Percentiles rank a stretch among this genome's conserved stretches.
phyloP scores from a whole-genome alignment of 129 eudicot genomes.

The Saussurea involucrata region DNA sequence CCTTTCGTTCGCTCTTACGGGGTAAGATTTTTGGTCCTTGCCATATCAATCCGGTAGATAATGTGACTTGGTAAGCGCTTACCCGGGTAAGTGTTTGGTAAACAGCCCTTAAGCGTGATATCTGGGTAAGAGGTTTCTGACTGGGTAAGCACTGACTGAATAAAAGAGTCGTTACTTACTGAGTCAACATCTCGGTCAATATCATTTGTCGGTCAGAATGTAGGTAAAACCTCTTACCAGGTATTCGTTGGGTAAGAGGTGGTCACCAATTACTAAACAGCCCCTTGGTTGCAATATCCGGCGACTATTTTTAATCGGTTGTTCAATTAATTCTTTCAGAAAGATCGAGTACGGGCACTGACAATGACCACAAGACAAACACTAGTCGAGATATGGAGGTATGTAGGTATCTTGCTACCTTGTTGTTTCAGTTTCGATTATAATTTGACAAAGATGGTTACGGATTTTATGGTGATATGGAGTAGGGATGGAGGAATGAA shows the following conservation, averaged over 20 bases:
- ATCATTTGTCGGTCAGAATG: neutral
- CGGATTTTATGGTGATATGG: neutral
- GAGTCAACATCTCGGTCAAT: neutral
- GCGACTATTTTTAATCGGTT: neutral
- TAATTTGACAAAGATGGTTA: neutral
- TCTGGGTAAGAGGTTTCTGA: no score
- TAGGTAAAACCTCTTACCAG: neutral
- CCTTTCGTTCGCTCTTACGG: no score
- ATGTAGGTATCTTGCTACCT: neutral
- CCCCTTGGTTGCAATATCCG: neutral
- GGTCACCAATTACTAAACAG: no score
- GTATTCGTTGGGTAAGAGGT: neutral
- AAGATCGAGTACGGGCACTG: constrained; percentile 56
- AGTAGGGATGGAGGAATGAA: constrained; percentile 78
- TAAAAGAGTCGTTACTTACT: neutral
- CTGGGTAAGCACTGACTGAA: neutral
- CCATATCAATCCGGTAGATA: no score
- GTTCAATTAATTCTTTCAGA: constrained; percentile 39
- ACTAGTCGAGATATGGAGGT: constrained; percentile 82
- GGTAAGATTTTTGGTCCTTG: no score
- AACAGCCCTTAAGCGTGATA: no score
- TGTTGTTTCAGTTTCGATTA: neutral
- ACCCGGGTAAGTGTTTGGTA: no score
- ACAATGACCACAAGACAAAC: constrained; percentile 78
- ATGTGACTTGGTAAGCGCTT: no score